phyloP scores from a whole-genome alignment of 2,329 filamentous ascomycete species.

The Verticillium albo-atrum region DNA sequence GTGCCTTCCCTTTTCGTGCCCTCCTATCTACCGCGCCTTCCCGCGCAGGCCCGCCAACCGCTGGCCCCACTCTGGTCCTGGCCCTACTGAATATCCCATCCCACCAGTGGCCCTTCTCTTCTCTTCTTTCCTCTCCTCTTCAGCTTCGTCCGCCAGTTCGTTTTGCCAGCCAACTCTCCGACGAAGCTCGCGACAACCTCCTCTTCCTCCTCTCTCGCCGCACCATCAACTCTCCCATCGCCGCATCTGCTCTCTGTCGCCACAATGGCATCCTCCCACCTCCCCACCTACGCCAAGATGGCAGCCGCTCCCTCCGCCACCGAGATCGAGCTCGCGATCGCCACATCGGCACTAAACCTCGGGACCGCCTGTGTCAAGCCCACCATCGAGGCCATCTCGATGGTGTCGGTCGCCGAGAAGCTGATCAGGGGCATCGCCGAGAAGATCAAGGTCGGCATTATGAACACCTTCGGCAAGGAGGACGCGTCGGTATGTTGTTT shows the following conservation, averaged over 20 bases:
- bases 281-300: not conserved
- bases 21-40: too few relatives aligned
- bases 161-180: not conserved
- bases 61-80: not conserved
- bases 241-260: not conserved
- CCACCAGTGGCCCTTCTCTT: not conserved
- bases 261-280: not conserved
- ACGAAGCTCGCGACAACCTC: too few relatives aligned
- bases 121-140: not conserved
- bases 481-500: conserved; percentile 25
- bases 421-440: not conserved
- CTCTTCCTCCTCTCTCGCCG: not conserved
- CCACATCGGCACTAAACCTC: not conserved
- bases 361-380: not conserved
- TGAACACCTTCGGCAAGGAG: not conserved
- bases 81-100: not conserved
- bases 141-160: not conserved
- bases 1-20: too few relatives aligned
- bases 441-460: not conserved
- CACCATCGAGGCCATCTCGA: not conserved
- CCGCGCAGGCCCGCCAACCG: too few relatives aligned
- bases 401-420: not conserved
- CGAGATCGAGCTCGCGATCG: not conserved
- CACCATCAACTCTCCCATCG: not conserved
- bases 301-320: not conserved